phyloP scores from a whole-genome alignment of 139 green algal genomes.

The Pseudopediastrum boryanum region DNA sequence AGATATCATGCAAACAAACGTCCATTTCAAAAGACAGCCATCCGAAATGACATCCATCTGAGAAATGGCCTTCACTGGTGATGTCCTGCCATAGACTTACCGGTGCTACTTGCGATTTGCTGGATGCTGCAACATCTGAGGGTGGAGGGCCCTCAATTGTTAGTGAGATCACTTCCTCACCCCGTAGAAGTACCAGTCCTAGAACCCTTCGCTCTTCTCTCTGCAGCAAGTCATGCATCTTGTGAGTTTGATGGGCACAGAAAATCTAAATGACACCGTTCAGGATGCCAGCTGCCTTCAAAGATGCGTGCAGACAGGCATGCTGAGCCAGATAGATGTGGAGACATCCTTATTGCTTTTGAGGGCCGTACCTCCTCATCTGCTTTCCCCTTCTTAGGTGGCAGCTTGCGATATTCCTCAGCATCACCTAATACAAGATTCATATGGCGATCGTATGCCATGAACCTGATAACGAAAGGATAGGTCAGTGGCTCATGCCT shows the following conservation, averaged over 20 bases:
- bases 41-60: not conserved
- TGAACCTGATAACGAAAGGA: constrained; percentile 77
- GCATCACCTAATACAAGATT: constrained; percentile 98
- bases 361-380: constrained; percentile 74
- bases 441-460: constrained; percentile 99
- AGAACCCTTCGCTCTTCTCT: constrained; percentile 91
- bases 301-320: not conserved
- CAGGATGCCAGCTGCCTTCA: not conserved
- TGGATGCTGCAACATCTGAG: constrained; percentile 64
- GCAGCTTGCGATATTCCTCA: constrained; percentile 95
- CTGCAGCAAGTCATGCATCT: constrained; percentile 50
- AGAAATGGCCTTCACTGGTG: not conserved
- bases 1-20: no score
- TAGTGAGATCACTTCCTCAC: constrained; percentile 95
- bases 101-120: constrained; percentile 57
- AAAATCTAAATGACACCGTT: not conserved
- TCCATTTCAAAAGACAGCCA: no score
- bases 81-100: constrained; percentile 32
- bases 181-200: constrained; percentile 93
- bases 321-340: not conserved
- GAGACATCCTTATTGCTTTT: not conserved
- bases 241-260: not conserved
- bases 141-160: constrained; percentile 96
- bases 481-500: no score
- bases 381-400: constrained; percentile 90